Percentiles rank a stretch among this genome's conserved stretches.
phyloP scores from a whole-genome alignment of 2,329 filamentous ascomycete genomes.

The Fusarium miscanthi region DNA sequence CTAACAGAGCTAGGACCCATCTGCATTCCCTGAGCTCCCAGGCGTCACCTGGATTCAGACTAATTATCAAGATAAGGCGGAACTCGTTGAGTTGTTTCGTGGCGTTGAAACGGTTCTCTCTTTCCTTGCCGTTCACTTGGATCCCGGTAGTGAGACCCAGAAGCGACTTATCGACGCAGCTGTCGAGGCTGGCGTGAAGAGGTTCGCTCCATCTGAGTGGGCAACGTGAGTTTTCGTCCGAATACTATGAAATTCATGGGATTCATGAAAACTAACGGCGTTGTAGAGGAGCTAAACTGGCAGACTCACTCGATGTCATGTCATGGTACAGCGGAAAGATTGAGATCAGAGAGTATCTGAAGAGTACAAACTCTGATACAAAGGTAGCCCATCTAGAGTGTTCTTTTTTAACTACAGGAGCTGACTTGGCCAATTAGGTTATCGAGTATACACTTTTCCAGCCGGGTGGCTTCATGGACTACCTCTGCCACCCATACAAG shows the following conservation, averaged over 20 bases:
- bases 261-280: not conserved
- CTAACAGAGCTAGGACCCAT: not conserved
- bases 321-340: constrained; percentile 13
- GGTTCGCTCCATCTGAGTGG: constrained; percentile 17
- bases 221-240: not conserved
- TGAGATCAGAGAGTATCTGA: not conserved
- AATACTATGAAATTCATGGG: too few relatives aligned
- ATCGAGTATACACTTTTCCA: constrained; percentile 10
- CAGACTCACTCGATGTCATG: not conserved
- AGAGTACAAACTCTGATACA: not conserved
- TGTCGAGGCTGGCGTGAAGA: not conserved
- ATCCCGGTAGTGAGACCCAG: not conserved
- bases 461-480: constrained; percentile 10
- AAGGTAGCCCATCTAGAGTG: fast-evolving
- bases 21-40: not conserved
- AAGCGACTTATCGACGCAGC: constrained; percentile 11
- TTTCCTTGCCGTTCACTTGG: not conserved
- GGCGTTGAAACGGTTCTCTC: constrained; percentile 4
- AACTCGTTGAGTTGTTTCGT: not conserved
- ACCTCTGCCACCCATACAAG: constrained; percentile 1
- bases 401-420: fast-evolving
- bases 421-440: fast-evolving
- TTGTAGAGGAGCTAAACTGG: not conserved
- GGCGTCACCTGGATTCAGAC: not conserved
- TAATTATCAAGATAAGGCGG: not conserved